Evolutionary conservation across 495 filamentous ascomycete species (phyloP), one percentile per base, ranked within the genome.

Genomic region (Neurospora cerealis): DNA sequence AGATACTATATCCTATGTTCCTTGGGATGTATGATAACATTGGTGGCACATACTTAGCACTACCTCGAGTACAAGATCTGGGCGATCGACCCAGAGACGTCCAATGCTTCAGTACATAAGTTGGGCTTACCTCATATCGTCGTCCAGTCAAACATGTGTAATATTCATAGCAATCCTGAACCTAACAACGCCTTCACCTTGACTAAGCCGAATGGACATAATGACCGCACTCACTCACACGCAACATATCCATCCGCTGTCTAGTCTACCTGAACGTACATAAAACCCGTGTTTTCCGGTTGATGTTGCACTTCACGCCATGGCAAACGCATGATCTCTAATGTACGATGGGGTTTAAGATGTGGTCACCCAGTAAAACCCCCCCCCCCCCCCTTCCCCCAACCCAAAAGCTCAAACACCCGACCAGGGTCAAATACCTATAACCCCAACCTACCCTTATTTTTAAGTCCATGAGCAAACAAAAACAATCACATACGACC

Each of bases 401-500:
- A 41, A 19, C 15, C 15, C 15, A 17, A 42, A 42, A 42, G 40
- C 15, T 19, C 40, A 42, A 42, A 42, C 15, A 42, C 40, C 40
- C 38, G 11, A 42, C 15, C 13, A 19, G 40, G 9, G 38, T 39
- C 38, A 39, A 11, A 39, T 11, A 39, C 38, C 9, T 39, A 39
- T 10, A 39, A 11, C 10, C 9, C 38, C 3, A 0, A 39, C 38
- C 2, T 10, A 0, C 38, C 9, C 9, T 4, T 9, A 39, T 39
- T 39, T 9, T 39, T 39, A 39, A 39, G 38, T 39, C 38, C 38
- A 39, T 39, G 38, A 39, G 38, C 38, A 39, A 9, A 39, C 38
- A 3, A 11, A 0, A 24, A 13, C 8, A 13, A 5, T 40, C 70
- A 81, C 80, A 81, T 85, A 83, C 83, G 83, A 83, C 83, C 84